Percentiles rank a stretch among this genome's conserved stretches.
These are phyloP conservation scores for Trametes maxima DNA, from an alignment of 768 basidiomycete genomes.

Conservation along the genomic window DNA sequence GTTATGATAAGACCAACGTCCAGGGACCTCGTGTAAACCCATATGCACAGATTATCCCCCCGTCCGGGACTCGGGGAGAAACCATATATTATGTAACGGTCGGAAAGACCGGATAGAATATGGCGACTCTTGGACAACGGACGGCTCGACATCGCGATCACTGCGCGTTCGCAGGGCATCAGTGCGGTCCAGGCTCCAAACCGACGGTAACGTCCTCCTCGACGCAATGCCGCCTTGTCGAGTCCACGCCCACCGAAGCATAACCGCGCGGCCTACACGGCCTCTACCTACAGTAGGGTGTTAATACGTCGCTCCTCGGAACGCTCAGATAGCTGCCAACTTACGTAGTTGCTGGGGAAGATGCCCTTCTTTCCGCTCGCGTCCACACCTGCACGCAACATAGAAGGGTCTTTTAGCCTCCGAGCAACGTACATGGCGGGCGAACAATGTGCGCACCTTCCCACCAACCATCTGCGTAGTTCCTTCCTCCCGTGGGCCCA, in stretches of 20 bases:
- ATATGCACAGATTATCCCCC: neutral
- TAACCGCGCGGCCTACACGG: slow-evolving; percentile 21
- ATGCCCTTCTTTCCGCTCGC: slow-evolving; percentile 68
- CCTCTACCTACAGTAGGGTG: slow-evolving; percentile 48
- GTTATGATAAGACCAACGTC: neutral
- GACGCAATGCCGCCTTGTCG: neutral
- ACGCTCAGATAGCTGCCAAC: slow-evolving; percentile 32
- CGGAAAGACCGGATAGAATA: slow-evolving; percentile 4
- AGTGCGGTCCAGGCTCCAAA: neutral
- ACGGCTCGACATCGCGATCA: slow-evolving; percentile 8
- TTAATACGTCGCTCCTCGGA: slow-evolving; percentile 13
- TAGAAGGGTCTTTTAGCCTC: slow-evolving; percentile 20
- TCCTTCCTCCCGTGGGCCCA: slow-evolving; percentile 60
- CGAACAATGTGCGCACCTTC: slow-evolving; percentile 55
- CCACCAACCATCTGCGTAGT: slow-evolving; percentile 84
- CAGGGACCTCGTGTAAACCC: neutral
- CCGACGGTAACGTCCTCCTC: slow-evolving; percentile 7
- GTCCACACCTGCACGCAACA: slow-evolving; percentile 54
- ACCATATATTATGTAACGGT: slow-evolving; percentile 22
- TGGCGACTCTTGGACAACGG: neutral
- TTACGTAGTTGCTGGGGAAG: slow-evolving; percentile 88
- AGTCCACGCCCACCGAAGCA: neutral
- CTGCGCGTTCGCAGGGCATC: slow-evolving; percentile 15
- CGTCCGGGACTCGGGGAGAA: slow-evolving; percentile 6
- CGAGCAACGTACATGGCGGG: neutral